Conservation (phyloP, 345 rosid species). For the Laguncularia racemosa region DNA sequence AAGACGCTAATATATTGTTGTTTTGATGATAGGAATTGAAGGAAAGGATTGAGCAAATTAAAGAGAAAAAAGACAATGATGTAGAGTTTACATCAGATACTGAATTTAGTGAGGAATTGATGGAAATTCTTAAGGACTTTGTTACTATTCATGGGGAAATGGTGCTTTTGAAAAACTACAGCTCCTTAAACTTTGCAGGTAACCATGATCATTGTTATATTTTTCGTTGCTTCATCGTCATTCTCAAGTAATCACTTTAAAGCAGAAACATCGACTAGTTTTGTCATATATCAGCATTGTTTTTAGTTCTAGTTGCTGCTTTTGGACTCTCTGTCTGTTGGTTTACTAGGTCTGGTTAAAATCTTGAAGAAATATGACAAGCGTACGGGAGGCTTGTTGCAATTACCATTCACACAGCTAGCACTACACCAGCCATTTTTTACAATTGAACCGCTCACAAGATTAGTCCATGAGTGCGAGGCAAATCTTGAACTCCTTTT, state of each 20-base stretch:
- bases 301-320: background rate
- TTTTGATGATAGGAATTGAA: slow-evolving; percentile 57
- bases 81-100: slow-evolving; percentile 54
- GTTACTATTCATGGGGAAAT: slow-evolving; percentile 91
- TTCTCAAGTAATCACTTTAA: too few species aligned
- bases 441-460: slow-evolving; percentile 69
- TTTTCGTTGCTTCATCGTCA: too few species aligned
- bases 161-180: slow-evolving; percentile 89
- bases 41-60: slow-evolving; percentile 59
- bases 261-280: too few species aligned
- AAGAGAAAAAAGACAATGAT: slow-evolving; percentile 40
- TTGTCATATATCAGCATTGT: background rate
- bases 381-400: slow-evolving; percentile 73
- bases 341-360: slow-evolving; percentile 58
- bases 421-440: slow-evolving; percentile 85
- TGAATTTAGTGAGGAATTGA: slow-evolving; percentile 82
- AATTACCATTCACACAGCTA: slow-evolving; percentile 71
- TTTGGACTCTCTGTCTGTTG: slow-evolving; percentile 7
- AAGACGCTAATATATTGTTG: background rate
- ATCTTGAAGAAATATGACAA: slow-evolving; percentile 88
- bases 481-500: slow-evolving; percentile 86
- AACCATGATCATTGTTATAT: background rate
- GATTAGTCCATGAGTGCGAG: slow-evolving; percentile 82
- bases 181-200: slow-evolving; percentile 94
- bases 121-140: slow-evolving; percentile 85